These are phyloP conservation scores for Nemania bipapillata DNA, from an alignment of 2,329 filamentous ascomycete species.

Conservation along the genomic window DNA sequence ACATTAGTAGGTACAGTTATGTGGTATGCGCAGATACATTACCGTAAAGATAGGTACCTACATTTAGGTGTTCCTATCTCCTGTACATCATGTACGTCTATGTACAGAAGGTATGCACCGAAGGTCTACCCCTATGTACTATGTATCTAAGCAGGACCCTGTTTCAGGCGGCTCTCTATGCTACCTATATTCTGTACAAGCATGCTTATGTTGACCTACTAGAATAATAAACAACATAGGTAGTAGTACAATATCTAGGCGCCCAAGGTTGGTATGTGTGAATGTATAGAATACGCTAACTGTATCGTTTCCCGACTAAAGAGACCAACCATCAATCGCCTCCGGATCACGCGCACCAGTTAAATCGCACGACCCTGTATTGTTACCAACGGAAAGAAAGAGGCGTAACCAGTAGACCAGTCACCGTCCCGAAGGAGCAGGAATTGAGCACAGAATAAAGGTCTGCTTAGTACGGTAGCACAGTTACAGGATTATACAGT, in stretches of 20 bases:
- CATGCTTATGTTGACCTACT: too few relatives aligned
- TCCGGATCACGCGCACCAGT: neutral
- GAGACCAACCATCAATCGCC: neutral
- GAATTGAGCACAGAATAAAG: slow-evolving; percentile 31
- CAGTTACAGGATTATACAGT: too few relatives aligned
- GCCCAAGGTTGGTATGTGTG: too few relatives aligned
- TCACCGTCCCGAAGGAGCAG: slow-evolving; percentile 37
- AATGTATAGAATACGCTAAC: slow-evolving; percentile 15
- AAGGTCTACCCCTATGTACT: too few relatives aligned
- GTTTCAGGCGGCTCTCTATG: slow-evolving; percentile 27
- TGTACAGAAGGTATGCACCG: neutral
- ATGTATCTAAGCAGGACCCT: neutral
- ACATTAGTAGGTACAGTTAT: neutral
- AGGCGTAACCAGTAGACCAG: too few relatives aligned
- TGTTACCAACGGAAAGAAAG: slow-evolving; percentile 1
- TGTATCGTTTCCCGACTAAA: neutral
- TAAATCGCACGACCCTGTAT: neutral
- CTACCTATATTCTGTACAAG: neutral
- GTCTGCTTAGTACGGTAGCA: too few relatives aligned
- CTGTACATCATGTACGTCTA: neutral
- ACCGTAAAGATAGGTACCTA: neutral
- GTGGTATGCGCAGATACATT: neutral
- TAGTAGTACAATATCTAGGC: too few relatives aligned
- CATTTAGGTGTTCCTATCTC: neutral
- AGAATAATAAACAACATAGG: too few relatives aligned